A percentile compares a stretch with the other conserved stretches of the same genome.
phyloP scores from a whole-genome alignment of 129 eudicot species.

The Smallanthus sonchifolius region DNA sequence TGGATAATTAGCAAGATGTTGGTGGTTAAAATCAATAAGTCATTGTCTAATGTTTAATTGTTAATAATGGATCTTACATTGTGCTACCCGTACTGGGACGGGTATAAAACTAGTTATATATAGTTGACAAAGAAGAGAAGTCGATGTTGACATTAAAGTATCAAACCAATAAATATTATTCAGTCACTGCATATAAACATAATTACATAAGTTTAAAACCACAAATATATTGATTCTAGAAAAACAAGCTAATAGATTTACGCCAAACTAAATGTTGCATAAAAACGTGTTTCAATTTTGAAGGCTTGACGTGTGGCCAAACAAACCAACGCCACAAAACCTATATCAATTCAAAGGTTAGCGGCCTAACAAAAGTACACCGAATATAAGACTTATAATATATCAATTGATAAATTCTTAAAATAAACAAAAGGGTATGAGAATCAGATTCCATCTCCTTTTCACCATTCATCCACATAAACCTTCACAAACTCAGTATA shows the following conservation, averaged over 20 bases:
- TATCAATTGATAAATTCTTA: not conserved
- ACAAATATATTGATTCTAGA: not conserved
- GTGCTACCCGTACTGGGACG: too few relatives aligned
- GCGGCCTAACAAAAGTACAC: not conserved
- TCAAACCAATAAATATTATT: too few relatives aligned
- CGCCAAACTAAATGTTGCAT: not conserved
- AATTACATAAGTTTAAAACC: not conserved
- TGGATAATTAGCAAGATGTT: too few relatives aligned
- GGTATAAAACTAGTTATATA: too few relatives aligned
- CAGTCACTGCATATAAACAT: too few relatives aligned
- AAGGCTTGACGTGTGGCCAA: not conserved
- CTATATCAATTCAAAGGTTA: not conserved
- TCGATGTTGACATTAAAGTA: too few relatives aligned
- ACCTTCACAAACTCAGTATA: not conserved
- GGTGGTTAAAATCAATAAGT: too few relatives aligned
- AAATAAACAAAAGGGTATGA: not conserved
- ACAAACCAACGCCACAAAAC: not conserved
- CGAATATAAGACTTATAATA: not conserved
- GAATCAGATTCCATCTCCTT: slow-evolving; percentile 13
- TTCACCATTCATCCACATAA: not conserved
- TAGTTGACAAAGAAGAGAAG: too few relatives aligned
- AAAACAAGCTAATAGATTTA: not conserved
- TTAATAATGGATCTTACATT: too few relatives aligned
- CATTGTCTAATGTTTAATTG: too few relatives aligned
- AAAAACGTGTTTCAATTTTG: not conserved